These are phyloP conservation scores for Candida sithepensis DNA, from an alignment of 805 yeast genomes.

Conservation along the genomic window DNA sequence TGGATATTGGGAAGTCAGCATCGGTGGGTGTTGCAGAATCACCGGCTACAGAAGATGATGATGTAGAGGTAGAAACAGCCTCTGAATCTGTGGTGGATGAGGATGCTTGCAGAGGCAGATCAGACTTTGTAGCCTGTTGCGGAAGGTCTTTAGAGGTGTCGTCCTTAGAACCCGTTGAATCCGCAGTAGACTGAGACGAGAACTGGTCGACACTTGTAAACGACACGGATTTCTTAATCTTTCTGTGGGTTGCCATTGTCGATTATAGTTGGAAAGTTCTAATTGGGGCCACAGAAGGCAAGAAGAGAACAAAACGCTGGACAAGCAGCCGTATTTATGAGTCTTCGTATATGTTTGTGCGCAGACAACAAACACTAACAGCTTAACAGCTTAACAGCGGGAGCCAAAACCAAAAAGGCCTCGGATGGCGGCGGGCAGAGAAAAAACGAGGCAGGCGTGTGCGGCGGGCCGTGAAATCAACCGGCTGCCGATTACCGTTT, in stretches of 20 bases:
- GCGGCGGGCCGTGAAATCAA: no score
- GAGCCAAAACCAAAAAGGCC: neutral
- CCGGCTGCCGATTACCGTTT: no score
- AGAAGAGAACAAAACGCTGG: no score
- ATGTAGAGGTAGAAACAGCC: neutral
- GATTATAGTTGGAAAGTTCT: no score
- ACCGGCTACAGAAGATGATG: neutral
- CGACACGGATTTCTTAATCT: conserved; percentile 29
- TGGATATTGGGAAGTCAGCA: conserved; percentile 12
- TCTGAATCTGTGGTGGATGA: neutral
- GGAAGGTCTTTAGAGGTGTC: neutral
- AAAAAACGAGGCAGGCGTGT: no score
- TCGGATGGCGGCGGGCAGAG: neutral
- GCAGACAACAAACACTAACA: no score
- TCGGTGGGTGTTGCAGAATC: neutral
- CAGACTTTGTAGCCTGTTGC: neutral
- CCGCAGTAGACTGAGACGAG: neutral
- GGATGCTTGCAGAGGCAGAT: neutral
- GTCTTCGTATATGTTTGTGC: no score
- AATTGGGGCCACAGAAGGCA: no score
- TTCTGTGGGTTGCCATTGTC: conserved; percentile 8
- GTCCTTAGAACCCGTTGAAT: neutral
- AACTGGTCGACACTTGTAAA: conserved; percentile 12
- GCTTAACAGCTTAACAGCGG: no score
- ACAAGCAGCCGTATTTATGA: no score